A percentile compares a stretch with the other conserved stretches of the same genome.
phyloP scores from a whole-genome alignment of 23 red algal species.

The Gracilaria gracilis region DNA sequence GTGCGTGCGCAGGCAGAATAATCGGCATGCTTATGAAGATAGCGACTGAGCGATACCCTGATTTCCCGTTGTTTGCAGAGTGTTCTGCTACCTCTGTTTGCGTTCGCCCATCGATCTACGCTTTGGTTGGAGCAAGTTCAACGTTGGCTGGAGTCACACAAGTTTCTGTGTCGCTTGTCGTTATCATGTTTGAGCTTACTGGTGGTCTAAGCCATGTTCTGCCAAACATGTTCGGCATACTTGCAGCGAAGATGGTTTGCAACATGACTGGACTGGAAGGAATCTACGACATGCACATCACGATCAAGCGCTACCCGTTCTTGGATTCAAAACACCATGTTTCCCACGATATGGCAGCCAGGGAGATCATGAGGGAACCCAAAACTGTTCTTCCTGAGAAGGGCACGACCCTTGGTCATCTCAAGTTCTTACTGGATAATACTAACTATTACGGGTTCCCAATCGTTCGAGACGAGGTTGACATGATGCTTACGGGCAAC shows the following conservation, averaged over 20 bases:
- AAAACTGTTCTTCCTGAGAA: constrained; percentile 45
- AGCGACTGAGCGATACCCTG: constrained; percentile 42
- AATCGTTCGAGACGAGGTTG: constrained; percentile 48
- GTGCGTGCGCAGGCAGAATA: constrained; percentile 72
- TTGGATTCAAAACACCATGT: constrained; percentile 68
- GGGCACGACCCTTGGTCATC: constrained; percentile 45
- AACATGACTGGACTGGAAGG: constrained; percentile 64
- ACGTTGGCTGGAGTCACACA: constrained; percentile 89
- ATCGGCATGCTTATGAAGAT: constrained; percentile 70
- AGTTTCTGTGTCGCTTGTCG: constrained; percentile 88
- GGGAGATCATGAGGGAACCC: constrained; percentile 74
- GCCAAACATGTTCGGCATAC: constrained; percentile 85
- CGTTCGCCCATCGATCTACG: constrained; percentile 85
- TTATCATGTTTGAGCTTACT: constrained; percentile 95
- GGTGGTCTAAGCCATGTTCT: constrained; percentile 82
- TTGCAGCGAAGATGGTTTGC: constrained; percentile 87
- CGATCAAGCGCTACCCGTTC: constrained; percentile 84
- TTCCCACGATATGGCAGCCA: constrained; percentile 39
- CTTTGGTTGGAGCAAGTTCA: constrained; percentile 81
- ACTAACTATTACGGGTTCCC: constrained; percentile 80
- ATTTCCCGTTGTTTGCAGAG: constrained; percentile 72
- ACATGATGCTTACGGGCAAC: constrained; percentile 77
- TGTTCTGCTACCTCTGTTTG: constrained; percentile 76
- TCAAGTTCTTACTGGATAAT: constrained; percentile 48
- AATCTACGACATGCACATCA: constrained; percentile 92